A percentile compares a stretch with the other conserved stretches of the same genome.
Conservation (phyloP, 768 basidiomycete species). For the Kondoa subrosea region DNA sequence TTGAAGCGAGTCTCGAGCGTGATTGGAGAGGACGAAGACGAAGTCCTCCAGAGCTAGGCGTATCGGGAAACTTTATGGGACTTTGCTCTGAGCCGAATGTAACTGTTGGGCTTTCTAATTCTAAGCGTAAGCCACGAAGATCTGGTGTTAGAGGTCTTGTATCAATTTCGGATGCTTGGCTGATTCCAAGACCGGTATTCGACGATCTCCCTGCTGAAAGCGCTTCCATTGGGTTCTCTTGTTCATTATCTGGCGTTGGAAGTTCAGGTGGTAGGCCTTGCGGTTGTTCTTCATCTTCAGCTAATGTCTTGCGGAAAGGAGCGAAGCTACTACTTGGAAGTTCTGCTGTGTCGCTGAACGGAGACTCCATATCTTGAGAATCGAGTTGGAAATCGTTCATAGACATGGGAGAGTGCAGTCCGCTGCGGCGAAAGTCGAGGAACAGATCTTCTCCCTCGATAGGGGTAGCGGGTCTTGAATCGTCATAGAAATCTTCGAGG, state of each 20-base stretch:
- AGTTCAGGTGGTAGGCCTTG: neutral
- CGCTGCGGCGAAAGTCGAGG: neutral
- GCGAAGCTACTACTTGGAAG: neutral
- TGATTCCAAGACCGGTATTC: neutral
- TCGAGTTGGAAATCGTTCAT: neutral
- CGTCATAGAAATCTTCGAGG: neutral
- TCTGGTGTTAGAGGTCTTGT: neutral
- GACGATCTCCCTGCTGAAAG: neutral
- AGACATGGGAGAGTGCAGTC: neutral
- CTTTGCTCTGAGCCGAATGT: neutral
- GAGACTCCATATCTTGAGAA: neutral
- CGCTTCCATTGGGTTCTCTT: neutral
- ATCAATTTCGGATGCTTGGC: neutral
- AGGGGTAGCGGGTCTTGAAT: slow-evolving; percentile 15
- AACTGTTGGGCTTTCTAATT: neutral
- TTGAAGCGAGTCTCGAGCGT: neutral
- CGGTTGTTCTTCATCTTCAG: neutral
- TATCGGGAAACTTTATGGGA: neutral
- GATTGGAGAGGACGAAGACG: neutral
- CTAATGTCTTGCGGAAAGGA: neutral
- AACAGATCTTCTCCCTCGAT: slow-evolving; percentile 8
- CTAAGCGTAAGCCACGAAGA: neutral
- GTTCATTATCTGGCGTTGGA: neutral
- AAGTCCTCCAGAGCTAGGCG: neutral
- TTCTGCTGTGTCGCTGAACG: neutral